Evolutionary conservation across 2,329 filamentous ascomycete genomes (phyloP), one percentile per base, ranked within the genome.

Genomic region (Aspergillus nomiae): DNA sequence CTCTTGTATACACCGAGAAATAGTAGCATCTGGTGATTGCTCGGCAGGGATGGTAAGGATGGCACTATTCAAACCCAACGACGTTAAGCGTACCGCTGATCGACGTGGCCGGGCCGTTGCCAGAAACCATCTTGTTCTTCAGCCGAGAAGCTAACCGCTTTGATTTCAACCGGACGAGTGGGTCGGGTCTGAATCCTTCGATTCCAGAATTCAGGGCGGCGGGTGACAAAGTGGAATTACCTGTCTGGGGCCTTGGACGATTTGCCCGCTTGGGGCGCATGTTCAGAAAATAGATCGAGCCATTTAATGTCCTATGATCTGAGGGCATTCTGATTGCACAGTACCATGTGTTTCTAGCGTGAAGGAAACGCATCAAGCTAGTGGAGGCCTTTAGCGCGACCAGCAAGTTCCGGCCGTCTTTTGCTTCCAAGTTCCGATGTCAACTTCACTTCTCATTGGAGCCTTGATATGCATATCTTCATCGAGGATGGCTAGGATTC

Each of bases 221-320:
- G 16, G 21, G 32, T 38, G 51, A 38, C 51, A 38, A 38, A 55
- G 51, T 14, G 51, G 51, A 55, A 26, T 21, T 26, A 21, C 12
- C n/a, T 19, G 12, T 19, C 30, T 28, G 32, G 34, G 7, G 8
- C 32, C 5, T 24, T 12, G 16, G 36, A 28, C 51, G 51, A 38
- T 55, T 12, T 55, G 32, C 24, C 32, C 51, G 51, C 51, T 55
- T 55, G 32, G 32, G 30, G 51, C 51, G 51, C 51, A 55, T 55
- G 21, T n/a, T 9, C 12, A 55, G 21, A 30, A 36, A 38, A 36
- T 26, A 16, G 32, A 55, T 24, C 30, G 19, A 36, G n/a, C 19
- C 19, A 45, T 21, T 24, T 9, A 21, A 24, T 41, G 7, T 38
- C 38, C 34, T 56, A 41, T 56, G 55, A 28, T 56, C n/a, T 36